Base-by-base conservation (phyloP, 129 eudicot genomes). In the Daucus carota region DNA sequence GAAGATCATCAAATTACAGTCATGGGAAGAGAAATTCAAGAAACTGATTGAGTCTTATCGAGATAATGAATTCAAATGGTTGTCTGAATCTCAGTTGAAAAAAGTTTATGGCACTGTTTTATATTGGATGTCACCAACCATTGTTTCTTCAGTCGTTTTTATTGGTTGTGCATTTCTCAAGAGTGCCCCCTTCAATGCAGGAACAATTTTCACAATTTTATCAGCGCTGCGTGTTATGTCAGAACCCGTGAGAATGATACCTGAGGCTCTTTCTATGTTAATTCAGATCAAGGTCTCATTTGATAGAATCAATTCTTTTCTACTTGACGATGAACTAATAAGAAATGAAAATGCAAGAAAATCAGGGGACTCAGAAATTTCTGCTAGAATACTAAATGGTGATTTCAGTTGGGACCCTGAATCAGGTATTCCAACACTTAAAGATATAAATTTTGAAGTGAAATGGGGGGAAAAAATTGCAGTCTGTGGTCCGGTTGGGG, bases 1-100 rank as follows among this genome's bases (percentile, higher is more conserved):
- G 95, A 90, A 88, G 71, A 85, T 93, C 24, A 88, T 90, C 29
- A 93, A 93, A 87, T 75, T 88, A 75, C 96, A 90, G 75, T 88
- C 95, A 10, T 93, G 96, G 98, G 98, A 93, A 72, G 88, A 80
- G 59, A 81, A 84, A 0, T 93, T 90, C 85, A 82, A 79, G 83
- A 83, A 76, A 33, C 4, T 81, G 68, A 47, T 85, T 2, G 86
- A 86, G 70, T 85, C 87, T 41, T 82, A 52, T 20, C 76, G 96
- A 79, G 83, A 85, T n/a, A 73, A 7, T 24, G 96, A 90, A 36
- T 84, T 88, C 76, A 88, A 79, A 65, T 90, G 96, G 96, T 67
- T 87, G 60, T 48, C 82, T 28, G 74, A 80, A 69, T 76, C 85
- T 31, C 92, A 81, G 78, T 78, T 66, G 52, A 80, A 69, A 72